A percentile compares a stretch with the other conserved stretches of the same genome.
These are phyloP conservation scores for Auricularia cornea DNA, from an alignment of 768 basidiomycete genomes.

Conservation along the genomic window DNA sequence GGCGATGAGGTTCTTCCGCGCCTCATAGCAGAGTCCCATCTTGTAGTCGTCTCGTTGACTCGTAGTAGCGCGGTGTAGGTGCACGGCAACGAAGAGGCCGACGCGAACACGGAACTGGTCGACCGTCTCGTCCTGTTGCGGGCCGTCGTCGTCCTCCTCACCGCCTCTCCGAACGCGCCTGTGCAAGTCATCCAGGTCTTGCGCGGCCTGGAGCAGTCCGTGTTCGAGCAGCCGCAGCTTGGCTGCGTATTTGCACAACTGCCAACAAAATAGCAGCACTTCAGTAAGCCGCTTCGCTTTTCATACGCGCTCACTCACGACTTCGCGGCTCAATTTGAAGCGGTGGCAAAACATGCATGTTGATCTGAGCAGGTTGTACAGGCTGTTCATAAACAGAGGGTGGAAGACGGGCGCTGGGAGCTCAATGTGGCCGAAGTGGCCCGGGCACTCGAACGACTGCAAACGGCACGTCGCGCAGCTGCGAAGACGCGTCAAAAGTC, in stretches of 20 bases:
- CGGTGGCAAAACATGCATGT: conserved; percentile 91
- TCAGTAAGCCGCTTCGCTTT: background rate
- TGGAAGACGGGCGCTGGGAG: conserved; percentile 93
- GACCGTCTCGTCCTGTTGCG: conserved; percentile 39
- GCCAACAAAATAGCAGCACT: conserved; percentile 2
- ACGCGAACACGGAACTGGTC: conserved; percentile 56
- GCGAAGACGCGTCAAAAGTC: conserved; percentile 8
- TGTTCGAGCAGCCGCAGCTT: conserved; percentile 84
- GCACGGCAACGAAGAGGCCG: conserved; percentile 56
- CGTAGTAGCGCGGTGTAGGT: conserved; percentile 32
- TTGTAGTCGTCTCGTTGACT: conserved; percentile 81
- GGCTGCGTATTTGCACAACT: conserved; percentile 79
- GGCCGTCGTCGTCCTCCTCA: conserved; percentile 36
- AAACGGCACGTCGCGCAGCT: conserved; percentile 93
- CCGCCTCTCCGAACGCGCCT: conserved; percentile 28
- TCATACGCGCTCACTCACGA: conserved; percentile 37
- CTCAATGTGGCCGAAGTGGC: conserved; percentile 97
- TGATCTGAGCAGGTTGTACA: conserved; percentile 78
- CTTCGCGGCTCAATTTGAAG: conserved; percentile 72
- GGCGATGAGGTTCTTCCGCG: conserved; percentile 70
- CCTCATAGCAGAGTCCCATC: conserved; percentile 78
- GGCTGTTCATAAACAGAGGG: conserved; percentile 89
- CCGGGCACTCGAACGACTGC: conserved; percentile 91
- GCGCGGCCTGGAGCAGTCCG: conserved; percentile 77
- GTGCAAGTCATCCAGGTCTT: conserved; percentile 62